Evolutionary conservation across 2,329 filamentous ascomycete genomes (phyloP), one percentile per base, ranked within the genome.

Genomic region (Talaromyces piceae): DNA sequence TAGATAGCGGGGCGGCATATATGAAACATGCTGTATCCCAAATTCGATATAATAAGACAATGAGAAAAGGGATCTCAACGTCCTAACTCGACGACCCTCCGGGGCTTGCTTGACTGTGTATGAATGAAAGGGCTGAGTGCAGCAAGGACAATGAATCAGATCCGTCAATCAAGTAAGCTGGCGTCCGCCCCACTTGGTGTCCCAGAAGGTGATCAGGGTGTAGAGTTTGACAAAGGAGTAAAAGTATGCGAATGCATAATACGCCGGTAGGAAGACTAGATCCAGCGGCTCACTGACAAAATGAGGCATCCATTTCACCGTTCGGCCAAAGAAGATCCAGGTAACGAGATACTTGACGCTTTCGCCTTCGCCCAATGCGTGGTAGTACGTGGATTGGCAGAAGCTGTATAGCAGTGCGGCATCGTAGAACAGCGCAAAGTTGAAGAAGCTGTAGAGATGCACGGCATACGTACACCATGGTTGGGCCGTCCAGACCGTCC

Each of bases 151-250:
- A n/a, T n/a, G n/a, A n/a, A n/a, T n/a, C n/a, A n/a, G n/a, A n/a
- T n/a, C n/a, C n/a, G n/a, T n/a, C n/a, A n/a, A n/a, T 13, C 13
- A 11, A 31, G 45, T 44, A 30, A 76, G 60, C 31, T 71, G 60
- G 3, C 72, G 63, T 0, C 73, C 72, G 6, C 56, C 63, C 75
- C 76, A 79, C 4, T 47, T 56, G 22, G 63, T 67, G 47, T 75
- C 65, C 61, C 66, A 77, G 46, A 79, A 75, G 0, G 81, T 85
- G 3, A 79, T 48, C 20, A 78, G 47, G 0, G 79, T 78, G 58
- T 73, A 79, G 0, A 82, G 25, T 66, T 83, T 84, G 57, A 84
- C 71, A 1, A 80, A 59, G 23, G 75, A 75, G 60, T 85, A 81
- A 31, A 70, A 63, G 57, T 83, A 86, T 1, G 70, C 77, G 59